Evolutionary conservation across 2,329 filamentous ascomycete species (phyloP), one percentile per base, ranked within the genome.

Genomic region (Biscogniauxia mediterranea): DNA sequence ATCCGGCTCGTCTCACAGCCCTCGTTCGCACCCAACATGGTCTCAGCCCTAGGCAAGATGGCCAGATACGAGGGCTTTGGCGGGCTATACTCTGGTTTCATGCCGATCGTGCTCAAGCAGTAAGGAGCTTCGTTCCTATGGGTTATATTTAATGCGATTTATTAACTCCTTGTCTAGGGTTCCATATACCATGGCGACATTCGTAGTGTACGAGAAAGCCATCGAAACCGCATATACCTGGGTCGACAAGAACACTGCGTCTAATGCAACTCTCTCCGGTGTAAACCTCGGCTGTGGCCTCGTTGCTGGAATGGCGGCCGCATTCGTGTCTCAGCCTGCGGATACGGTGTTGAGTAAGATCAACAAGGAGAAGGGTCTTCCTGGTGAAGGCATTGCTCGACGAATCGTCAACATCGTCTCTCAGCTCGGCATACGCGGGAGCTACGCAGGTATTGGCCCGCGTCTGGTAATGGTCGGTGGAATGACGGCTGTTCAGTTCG

Each of bases 271-370:
- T 1, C 58, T 66, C 38, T 69, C 69, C 19, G 66, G 64, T 7
- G 65, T 71, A 23, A 70, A 71, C 54, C 61, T 71, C 5, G 68
- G 66, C 17, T 66, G 65, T 50, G 69, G 69, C 15, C 65, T 71
- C 6, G 54, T 70, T 32, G 69, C 69, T 20, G 69, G 68, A 53
- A 67, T 71, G 61, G 68, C 69, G 5, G 69, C 68, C 28, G 66
- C 69, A 7, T 60, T 71, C 49, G 68, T 71, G 23, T 70, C 69
- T 6, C 69, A 71, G 54, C 69, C 69, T 23, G 69, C 69, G 23
- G 69, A 71, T 60, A 71, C 69, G 17, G 64, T 71, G 38, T 62
- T 71, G 54, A 67, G 64, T 20, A 70, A 70, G 61, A 71, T 71
- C 60, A 71, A 71, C 59, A 70, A 71, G 51, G 60, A 59, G 9